These are phyloP conservation scores for Purpureocillium takamizusanense DNA, from an alignment of 2,329 filamentous ascomycete genomes.

Conservation along the genomic window DNA sequence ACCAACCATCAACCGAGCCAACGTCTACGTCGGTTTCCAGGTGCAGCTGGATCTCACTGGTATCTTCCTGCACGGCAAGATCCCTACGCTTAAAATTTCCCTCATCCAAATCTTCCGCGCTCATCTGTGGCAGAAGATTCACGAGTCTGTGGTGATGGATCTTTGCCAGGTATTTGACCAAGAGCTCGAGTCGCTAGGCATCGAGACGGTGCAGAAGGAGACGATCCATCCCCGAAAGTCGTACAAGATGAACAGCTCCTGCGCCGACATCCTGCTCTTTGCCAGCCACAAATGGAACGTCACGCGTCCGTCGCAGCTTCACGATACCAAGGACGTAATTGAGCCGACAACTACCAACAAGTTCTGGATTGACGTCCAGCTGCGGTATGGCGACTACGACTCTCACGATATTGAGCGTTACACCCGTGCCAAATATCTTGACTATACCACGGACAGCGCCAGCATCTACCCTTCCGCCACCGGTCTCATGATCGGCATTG, in stretches of 20 bases:
- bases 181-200: constrained; percentile 88
- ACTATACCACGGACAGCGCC: constrained; percentile 98
- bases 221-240: constrained; percentile 98
- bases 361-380: constrained; percentile 96
- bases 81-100: constrained; percentile 94
- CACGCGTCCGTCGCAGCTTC: constrained; percentile 82
- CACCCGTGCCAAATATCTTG: constrained; percentile 92
- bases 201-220: constrained; percentile 97
- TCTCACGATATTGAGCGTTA: constrained; percentile 98
- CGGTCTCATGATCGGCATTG: constrained; percentile 94
- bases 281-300: constrained; percentile 99
- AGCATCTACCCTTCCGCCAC: constrained; percentile 97
- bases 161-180: constrained; percentile 97
- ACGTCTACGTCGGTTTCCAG: constrained; percentile 98
- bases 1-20: constrained; percentile 85
- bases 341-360: constrained; percentile 94
- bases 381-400: constrained; percentile 96
- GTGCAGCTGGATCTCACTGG: constrained; percentile 95
- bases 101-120: constrained; percentile 98
- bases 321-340: constrained; percentile 93
- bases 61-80: constrained; percentile 98
- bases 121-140: constrained; percentile 99
- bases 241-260: constrained; percentile 99
- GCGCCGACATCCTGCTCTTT: constrained; percentile 92
- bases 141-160: constrained; percentile 98